These are phyloP conservation scores for Acanthamoeba royreba DNA, from an alignment of 208 protist species.

Conservation along the genomic window DNA sequence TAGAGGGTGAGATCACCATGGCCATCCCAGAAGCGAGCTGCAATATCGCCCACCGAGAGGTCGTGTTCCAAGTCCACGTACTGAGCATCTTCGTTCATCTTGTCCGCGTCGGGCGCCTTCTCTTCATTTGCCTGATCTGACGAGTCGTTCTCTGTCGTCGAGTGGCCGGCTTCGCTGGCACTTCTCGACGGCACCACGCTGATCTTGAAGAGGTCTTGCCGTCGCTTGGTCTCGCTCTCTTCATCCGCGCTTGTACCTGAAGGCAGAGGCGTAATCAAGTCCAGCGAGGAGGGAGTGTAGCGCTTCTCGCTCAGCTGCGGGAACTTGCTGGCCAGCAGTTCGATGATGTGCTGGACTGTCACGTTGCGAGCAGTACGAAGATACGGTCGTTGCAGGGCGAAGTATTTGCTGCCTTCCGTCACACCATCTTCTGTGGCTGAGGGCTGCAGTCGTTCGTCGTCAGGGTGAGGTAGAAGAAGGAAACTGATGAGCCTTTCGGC, in stretches of 20 bases:
- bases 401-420: not conserved
- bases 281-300: not conserved
- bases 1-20: constrained; percentile 7
- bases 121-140: not conserved
- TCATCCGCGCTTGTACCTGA: not conserved
- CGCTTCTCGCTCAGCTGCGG: not conserved
- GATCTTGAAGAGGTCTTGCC: not conserved
- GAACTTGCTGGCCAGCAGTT: not conserved
- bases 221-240: not conserved
- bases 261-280: not conserved
- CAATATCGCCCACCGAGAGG: not conserved
- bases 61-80: not conserved
- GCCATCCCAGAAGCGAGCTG: not conserved
- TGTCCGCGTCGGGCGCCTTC: not conserved
- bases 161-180: not conserved
- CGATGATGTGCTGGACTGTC: not conserved
- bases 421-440: not conserved
- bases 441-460: not conserved
- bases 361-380: not conserved
- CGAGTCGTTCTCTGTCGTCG: not conserved
- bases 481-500: not conserved
- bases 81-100: not conserved
- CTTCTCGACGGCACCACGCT: not conserved
- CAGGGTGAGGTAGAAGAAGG: not conserved
- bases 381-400: not conserved